Evolutionary conservation across 2,329 filamentous ascomycete genomes (phyloP).

Genomic region (Metarhizium humberi): DNA sequence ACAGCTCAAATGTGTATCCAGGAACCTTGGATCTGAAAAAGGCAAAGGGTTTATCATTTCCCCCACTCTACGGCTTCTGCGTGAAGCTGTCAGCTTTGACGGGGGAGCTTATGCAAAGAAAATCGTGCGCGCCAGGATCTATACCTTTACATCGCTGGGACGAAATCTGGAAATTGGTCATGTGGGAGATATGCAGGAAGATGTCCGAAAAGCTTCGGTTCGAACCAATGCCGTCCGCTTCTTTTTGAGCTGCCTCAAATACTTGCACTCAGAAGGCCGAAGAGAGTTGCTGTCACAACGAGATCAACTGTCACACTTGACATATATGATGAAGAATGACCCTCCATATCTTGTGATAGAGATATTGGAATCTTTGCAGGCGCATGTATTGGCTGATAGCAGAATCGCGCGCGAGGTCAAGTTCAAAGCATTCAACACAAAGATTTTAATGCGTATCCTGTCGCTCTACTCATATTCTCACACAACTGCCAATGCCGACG

Average conservation of each 20-base stretch:
- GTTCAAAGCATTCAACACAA: conserved; percentile 64
- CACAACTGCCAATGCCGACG: conserved; percentile 29
- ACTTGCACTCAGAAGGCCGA: conserved; percentile 68
- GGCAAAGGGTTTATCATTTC: conserved; percentile 83
- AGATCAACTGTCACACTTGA: conserved; percentile 74
- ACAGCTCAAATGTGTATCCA: conserved; percentile 71
- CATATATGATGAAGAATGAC: conserved; percentile 70
- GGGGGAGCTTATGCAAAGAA: conserved; percentile 71
- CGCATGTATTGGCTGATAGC: conserved; percentile 64
- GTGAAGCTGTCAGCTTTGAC: conserved; percentile 78
- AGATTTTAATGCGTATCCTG: conserved; percentile 62
- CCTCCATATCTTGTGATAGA: conserved; percentile 66
- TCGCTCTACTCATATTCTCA: conserved; percentile 59
- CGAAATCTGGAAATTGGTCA: conserved; percentile 69
- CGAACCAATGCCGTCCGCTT: conserved; percentile 77
- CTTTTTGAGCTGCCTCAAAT: conserved; percentile 68
- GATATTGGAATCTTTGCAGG: conserved; percentile 61
- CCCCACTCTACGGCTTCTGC: conserved; percentile 75
- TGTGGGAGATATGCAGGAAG: conserved; percentile 47
- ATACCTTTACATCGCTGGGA: conserved; percentile 70
- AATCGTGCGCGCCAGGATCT: conserved; percentile 68
- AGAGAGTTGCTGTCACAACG: conserved; percentile 70
- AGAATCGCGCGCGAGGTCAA: conserved; percentile 67
- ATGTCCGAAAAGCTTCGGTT: conserved; percentile 64
- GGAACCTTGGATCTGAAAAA: conserved; percentile 70